phyloP scores from a whole-genome alignment of 805 yeast genomes.

The Suhomyces sp. region DNA sequence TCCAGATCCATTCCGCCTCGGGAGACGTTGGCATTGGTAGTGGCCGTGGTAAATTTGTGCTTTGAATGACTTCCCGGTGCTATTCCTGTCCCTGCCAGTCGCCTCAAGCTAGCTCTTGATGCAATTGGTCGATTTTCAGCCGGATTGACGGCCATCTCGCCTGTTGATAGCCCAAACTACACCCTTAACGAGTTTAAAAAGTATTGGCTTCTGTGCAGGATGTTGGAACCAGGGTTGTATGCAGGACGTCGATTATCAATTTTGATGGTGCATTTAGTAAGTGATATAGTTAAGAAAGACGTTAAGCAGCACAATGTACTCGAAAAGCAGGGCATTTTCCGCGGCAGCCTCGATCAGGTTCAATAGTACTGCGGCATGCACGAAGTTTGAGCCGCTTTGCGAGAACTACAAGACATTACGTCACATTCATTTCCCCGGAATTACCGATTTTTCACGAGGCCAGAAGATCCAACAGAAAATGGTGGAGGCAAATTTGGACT shows the following conservation, averaged over 20 bases:
- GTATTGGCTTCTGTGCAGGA: neutral
- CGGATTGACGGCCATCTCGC: neutral
- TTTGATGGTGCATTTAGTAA: no score
- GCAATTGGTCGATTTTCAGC: neutral
- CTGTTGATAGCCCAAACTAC: neutral
- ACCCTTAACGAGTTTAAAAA: neutral
- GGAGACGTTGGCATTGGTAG: constrained; percentile 3
- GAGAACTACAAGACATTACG: constrained; percentile 35
- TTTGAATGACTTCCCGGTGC: neutral
- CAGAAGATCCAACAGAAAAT: constrained; percentile 54
- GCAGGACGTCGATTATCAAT: neutral
- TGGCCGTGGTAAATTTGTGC: constrained; percentile 4
- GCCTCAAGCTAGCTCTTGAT: neutral
- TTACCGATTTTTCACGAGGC: constrained; percentile 45
- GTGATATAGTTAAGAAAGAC: no score
- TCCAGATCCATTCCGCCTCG: neutral
- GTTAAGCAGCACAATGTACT: neutral
- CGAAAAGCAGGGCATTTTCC: neutral
- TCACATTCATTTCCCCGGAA: constrained; percentile 43
- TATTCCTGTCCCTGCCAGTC: neutral
- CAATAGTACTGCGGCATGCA: constrained; percentile 3
- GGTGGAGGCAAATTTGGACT: constrained; percentile 54
- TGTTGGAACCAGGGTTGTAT: neutral
- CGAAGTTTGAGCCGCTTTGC: constrained; percentile 29
- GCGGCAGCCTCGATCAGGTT: neutral